These are phyloP conservation scores for Pugionium dolabratum DNA, from an alignment of 345 rosid genomes.

Conservation along the genomic window DNA sequence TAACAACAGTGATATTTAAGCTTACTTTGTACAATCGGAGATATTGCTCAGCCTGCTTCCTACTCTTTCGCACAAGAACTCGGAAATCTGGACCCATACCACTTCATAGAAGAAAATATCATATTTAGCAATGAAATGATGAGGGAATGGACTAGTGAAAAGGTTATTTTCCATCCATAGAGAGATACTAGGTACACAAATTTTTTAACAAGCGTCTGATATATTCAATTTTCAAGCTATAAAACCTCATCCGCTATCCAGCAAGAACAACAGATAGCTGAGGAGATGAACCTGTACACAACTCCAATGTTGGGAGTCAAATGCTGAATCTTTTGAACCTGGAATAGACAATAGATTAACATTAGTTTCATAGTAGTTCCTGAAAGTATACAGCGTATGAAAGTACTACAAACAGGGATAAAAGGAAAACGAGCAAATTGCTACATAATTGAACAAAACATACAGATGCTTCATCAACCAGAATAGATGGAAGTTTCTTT, in stretches of 20 bases:
- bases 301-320: conserved; percentile 93
- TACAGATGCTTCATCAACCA: conserved; percentile 92
- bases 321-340: conserved; percentile 93
- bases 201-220: too few species aligned
- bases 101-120: conserved; percentile 46
- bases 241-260: neutral
- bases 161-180: neutral
- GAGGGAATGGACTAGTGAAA: neutral
- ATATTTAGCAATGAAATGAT: conserved; percentile 4
- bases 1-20: neutral
- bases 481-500: conserved; percentile 88
- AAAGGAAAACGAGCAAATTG: neutral
- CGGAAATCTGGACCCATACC: conserved; percentile 98
- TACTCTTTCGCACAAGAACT: conserved; percentile 91
- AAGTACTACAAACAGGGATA: neutral
- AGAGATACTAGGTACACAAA: conserved; percentile 15
- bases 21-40: conserved; percentile 69
- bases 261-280: neutral
- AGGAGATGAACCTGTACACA: conserved; percentile 75
- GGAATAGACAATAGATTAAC: conserved; percentile 23
- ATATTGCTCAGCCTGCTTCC: conserved; percentile 94
- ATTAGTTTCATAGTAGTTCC: neutral
- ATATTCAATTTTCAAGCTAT: neutral
- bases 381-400: neutral
- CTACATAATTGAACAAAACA: conserved; percentile 31